Base-by-base conservation (phyloP, 306 rosid genomes). In the Gynostemma pentaphyllum region DNA sequence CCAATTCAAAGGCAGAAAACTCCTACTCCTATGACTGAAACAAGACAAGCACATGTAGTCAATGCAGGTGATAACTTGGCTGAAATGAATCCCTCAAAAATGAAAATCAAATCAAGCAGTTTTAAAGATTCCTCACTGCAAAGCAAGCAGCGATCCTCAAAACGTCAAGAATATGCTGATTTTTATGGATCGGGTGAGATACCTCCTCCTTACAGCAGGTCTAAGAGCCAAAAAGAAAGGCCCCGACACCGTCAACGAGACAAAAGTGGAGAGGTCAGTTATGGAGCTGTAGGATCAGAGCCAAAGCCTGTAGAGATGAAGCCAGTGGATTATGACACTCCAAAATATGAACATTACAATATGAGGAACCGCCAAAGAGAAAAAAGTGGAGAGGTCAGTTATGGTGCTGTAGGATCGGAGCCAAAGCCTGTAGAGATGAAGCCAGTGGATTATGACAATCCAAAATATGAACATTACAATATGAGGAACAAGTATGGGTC, bases 141-240 rank as follows among this genome's bases (percentile, higher is more conserved):
- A 60, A 88, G 83, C 67, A 90, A 88, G 82, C 89, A 85, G 46
- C 81, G 90, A 1, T 79, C 92, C 12, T 85, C 92, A 22, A 92
- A 92, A 75, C 80, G 85, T 45, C 79, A 74, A 0, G 95, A 86
- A 39, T 79, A 79, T 54, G 84, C 85, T 2, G 95, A 86, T 40
- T 92, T 88, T 74, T 92, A 88, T 42, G 90, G 88, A 48, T 80
- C 95, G 0, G 49, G 79, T 70, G 98, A 88, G 64, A 18, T 36
- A 72, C 63, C 71, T 49, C 87, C 94, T 34, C 80, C 88, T 4
- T 63, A 76, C 52, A 54, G 52, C 64, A 82, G 85, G 79, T 79
- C 94, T 9, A 92, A 92, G 81, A 82, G 88, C 79, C 90, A 78
- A 65, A 92, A 92, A 54, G 95, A 92, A 64, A 81, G 95, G 74